Evolutionary conservation across 2,329 filamentous ascomycete species (phyloP), one percentile per base, ranked within the genome.

Genomic region (Acrodontium crateriforme): DNA sequence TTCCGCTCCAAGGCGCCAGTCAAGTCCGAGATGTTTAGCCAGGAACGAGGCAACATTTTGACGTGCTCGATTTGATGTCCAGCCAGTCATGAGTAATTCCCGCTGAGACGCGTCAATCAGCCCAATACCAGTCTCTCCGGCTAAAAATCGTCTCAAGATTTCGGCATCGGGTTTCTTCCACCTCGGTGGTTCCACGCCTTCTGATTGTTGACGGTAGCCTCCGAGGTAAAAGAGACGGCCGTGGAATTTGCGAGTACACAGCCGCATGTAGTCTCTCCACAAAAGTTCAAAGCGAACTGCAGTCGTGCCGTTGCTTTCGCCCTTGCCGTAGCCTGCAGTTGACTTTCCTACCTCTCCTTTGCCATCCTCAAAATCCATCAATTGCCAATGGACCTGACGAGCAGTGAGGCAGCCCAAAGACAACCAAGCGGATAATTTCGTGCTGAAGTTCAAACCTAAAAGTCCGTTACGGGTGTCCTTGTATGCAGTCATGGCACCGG

Each of bases 191-290:
- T 67, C 59, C 1, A 57, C 58, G 0, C 62, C 52, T 5, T 43
- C 34, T 20, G 40, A 30, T 23, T 62, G 60, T 14, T 61, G 50
- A 10, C 67, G 65, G 40, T 82, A 81, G 0, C 81, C 80, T 4
- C 65, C 60, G 2, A 75, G 52, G 9, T 59, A 55, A 47, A 82
- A 87, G 3, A 87, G 63, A 13, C 67, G 68, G 10, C 52, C 46
- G 1, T 69, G 67, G 36, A 79, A 83, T 42, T 85, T 85, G 17
- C 66, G 64, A 5, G 71, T 74, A 46, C 76, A 82, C 0, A 87
- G 64, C 1, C 77, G 65, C 74, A 87, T 83, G 44, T 85, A 87
- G 44, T 87, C 81, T 21, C 80, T 61, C 79, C 77, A 83, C 0
- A 87, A 52, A 0, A 89, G 59, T 45, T 87, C 78, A 31, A 80